Base-by-base conservation (phyloP, 1,139 yeast species). In the Starmera stellimalicola region DNA sequence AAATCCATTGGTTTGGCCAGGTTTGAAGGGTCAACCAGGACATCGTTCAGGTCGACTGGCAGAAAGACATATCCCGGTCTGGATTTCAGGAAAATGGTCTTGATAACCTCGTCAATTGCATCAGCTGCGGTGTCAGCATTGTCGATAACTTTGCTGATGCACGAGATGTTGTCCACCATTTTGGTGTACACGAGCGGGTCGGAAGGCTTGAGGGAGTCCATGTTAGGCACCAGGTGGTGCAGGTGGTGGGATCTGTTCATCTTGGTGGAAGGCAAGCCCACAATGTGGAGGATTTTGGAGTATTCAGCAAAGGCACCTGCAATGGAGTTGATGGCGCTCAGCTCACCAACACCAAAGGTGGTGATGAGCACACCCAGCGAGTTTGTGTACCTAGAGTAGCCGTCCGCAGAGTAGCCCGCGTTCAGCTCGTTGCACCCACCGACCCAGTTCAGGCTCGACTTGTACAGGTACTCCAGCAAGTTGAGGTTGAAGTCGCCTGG, bases 61-160 rank as follows among this genome's bases (percentile, higher is more conserved):
- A 85, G 55, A 51, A 73, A 82, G 37, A 85, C 58, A 51, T 80
- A 84, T 7, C 94, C 95, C 1, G 95, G 95, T 51, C 79, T 71
- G 19, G 79, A 74, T 37, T 68, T 65, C 29, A 57, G 62, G 43
- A 72, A 60, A 22, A 83, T 73, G 22, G 68, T 63, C 29, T 52
- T 50, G 41, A 85, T 69, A 5, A 83, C 83, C 19, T 60, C 60
- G 53, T 85, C 95, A 36, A 85, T 66, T 48, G 72, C 68, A 20
- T 61, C 60, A 18, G 73, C 62, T 1, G 75, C 78, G 9, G 58
- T 54, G 3, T 61, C 55, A 20, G 74, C 65, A 39, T 65, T 60
- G 31, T 62, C 63, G 40, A 83, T 58, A 27, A 72, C 61, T 51
- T 76, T 87, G 23, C 66, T 65, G 27, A 70, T 67, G 38, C 83